These are phyloP conservation scores for Penicillium canescens DNA, from an alignment of 495 filamentous ascomycete genomes.

Conservation along the genomic window DNA sequence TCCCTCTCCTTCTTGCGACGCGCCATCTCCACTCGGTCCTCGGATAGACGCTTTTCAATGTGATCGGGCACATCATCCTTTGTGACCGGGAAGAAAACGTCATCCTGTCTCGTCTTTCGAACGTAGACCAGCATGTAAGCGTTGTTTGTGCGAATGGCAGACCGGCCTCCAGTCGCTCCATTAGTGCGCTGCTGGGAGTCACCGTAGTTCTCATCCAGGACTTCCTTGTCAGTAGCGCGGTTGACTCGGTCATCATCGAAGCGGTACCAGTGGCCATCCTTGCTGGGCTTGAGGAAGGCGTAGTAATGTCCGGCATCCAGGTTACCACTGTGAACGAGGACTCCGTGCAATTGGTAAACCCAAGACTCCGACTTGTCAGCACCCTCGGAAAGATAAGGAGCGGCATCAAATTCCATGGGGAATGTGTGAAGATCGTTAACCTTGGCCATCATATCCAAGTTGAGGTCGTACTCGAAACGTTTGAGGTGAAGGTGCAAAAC, in stretches of 20 bases:
- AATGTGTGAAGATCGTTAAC: slow-evolving; percentile 98
- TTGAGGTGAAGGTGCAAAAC: slow-evolving; percentile 96
- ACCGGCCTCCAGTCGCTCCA: slow-evolving; percentile 54
- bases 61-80: slow-evolving; percentile 79
- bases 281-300: slow-evolving; percentile 89
- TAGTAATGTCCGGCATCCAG: slow-evolving; percentile 99
- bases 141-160: slow-evolving; percentile 69
- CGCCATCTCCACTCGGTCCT: slow-evolving; percentile 76
- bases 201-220: slow-evolving; percentile 94
- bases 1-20: slow-evolving; percentile 81
- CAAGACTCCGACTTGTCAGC: slow-evolving; percentile 88
- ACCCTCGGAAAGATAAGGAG: slow-evolving; percentile 81
- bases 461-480: slow-evolving; percentile 96
- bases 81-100: slow-evolving; percentile 73
- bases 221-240: slow-evolving; percentile 86
- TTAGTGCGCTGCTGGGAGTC: slow-evolving; percentile 74
- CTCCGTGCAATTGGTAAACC: slow-evolving; percentile 89
- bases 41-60: slow-evolving; percentile 72
- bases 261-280: slow-evolving; percentile 92
- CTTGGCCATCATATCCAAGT: slow-evolving; percentile 97
- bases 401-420: slow-evolving; percentile 87
- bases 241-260: slow-evolving; percentile 98
- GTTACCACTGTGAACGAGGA: slow-evolving; percentile 94
- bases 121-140: slow-evolving; percentile 99
- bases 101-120: slow-evolving; percentile 77